Base-by-base conservation (phyloP, 768 basidiomycete species). In the Mycena leptocephala region DNA sequence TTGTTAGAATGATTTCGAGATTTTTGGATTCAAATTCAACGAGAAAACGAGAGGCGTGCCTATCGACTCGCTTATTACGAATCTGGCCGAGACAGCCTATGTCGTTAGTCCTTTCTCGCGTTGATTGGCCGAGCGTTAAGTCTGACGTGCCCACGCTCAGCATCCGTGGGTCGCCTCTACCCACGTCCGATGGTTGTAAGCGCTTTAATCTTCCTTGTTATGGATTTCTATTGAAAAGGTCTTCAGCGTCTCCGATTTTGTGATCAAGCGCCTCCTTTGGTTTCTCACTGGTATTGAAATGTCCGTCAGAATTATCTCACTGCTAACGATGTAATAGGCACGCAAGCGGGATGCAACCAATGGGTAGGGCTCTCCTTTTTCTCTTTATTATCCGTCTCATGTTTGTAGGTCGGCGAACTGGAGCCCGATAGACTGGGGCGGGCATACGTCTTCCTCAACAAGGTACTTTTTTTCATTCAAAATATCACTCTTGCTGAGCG, bases 391-490 rank as follows among this genome's bases (percentile, higher is more conserved):
- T 37, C 39, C 16, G 20, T 13, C 35, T 28, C 58, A 63, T 26
- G 32, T 71, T 28, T 56, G 41, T 61, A 89, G 89, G 87, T 89
- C 22, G 92, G 91, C 2, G 90, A 92, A 79, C 84, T 92, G 2
- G 89, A 89, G 22, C 84, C 87, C 0, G 89, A 89, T 30, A 83
- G 90, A 37, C 85, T 92, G 32, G 92, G 92, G 2, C 83, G 92
- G 58, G 92, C 92, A 22, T 93, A 92, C 81, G 91, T 92, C 32
- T 93, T 93, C 81, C 82, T 93, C 68, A 92, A 92, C 83, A 92
- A 92, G 82, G 89, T 88, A 61, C 59, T 74, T 68, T 41, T 33
- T 33, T 33, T 28, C 30, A 30, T 30, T 56, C 7, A 13, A 70
- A 22, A n/a, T n/a, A n/a, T 13, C 43, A 37, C 37, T 14, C 26